Conservation (phyloP, 805 yeast species). For the Pichia rugopelliculosa region DNA sequence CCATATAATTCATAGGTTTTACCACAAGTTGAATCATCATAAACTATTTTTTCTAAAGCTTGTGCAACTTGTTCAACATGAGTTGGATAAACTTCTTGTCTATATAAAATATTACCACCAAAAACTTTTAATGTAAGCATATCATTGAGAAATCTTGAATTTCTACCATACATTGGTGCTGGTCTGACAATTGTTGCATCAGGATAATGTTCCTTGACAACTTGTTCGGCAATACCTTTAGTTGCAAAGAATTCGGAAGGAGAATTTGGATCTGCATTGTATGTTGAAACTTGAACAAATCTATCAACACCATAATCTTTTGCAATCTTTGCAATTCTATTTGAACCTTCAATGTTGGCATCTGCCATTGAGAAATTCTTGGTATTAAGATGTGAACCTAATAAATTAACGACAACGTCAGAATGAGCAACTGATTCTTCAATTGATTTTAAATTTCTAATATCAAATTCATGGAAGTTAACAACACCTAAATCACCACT, state of each 20-base stretch:
- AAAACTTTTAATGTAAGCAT: conserved; percentile 47
- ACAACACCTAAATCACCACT: conserved; percentile 86
- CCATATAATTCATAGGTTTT: conserved; percentile 70
- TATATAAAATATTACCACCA: conserved; percentile 60
- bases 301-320: conserved; percentile 67
- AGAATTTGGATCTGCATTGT: conserved; percentile 64
- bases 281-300: conserved; percentile 70
- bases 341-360: conserved; percentile 71
- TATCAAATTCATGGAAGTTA: conserved; percentile 73
- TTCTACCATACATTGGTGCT: conserved; percentile 69
- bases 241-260: conserved; percentile 68
- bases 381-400: conserved; percentile 70
- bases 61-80: conserved; percentile 71
- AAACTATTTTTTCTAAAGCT: conserved; percentile 72
- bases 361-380: conserved; percentile 80
- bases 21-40: conserved; percentile 74
- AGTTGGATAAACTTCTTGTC: conserved; percentile 64
- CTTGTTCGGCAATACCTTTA: conserved; percentile 71
- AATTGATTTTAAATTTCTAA: conserved; percentile 68
- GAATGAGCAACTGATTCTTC: conserved; percentile 73
- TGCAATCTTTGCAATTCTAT: conserved; percentile 67
- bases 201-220: conserved; percentile 59
- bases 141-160: conserved; percentile 60
- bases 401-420: conserved; percentile 73
- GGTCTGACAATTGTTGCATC: conserved; percentile 83